Percentiles rank a stretch among this genome's conserved stretches.
phyloP scores from a whole-genome alignment of 768 basidiomycete species.

The Naematelia encephala region DNA sequence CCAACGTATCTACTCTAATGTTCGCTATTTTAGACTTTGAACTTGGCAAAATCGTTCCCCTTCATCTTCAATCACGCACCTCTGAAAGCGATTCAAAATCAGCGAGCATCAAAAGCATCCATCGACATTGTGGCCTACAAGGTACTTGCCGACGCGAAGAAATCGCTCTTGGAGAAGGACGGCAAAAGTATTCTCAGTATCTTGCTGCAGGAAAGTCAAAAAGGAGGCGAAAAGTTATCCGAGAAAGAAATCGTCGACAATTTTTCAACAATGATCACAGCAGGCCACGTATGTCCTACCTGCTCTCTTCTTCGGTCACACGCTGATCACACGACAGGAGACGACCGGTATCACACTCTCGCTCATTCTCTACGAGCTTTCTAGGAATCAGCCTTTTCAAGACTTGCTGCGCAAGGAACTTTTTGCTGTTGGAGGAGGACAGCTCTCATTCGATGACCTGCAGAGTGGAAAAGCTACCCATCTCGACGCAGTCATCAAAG shows the following conservation, averaged over 20 bases:
- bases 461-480: background rate
- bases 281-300: background rate
- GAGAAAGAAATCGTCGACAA: conserved; percentile 1
- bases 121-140: background rate
- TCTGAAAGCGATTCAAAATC: conserved; percentile 1
- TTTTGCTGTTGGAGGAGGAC: background rate
- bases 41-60: conserved; percentile 1
- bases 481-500: conserved; percentile 1
- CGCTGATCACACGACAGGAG: background rate
- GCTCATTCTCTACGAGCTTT: background rate
- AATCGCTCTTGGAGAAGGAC: background rate
- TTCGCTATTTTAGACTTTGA: background rate
- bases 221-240: background rate
- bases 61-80: background rate
- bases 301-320: background rate
- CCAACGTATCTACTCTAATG: background rate
- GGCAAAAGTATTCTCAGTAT: background rate
- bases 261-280: conserved; percentile 1
- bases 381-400: background rate
- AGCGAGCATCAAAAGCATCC: background rate
- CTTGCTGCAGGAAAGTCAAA: background rate
- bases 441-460: background rate
- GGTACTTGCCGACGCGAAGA: background rate
- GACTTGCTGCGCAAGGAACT: background rate
- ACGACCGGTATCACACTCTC: conserved; percentile 1